Base-by-base conservation (phyloP, 2,329 filamentous ascomycete genomes). In the Epichloe baconii region DNA sequence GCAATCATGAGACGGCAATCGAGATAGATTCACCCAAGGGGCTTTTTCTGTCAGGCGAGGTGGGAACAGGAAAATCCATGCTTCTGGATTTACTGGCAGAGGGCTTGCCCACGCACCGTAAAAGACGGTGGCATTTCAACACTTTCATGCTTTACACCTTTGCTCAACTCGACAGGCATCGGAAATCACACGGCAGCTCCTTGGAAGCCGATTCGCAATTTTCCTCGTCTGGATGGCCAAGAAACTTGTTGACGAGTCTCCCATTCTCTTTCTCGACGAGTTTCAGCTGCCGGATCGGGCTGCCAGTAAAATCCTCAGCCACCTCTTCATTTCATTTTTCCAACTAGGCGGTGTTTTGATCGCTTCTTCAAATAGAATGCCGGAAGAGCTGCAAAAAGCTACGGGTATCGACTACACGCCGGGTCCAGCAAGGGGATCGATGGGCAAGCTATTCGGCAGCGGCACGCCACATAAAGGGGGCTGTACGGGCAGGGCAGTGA, bases 41-140 rank as follows among this genome's bases (percentile, higher is more conserved):
- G 0, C 68, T 93, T 15, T 82, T 91, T 61, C 73, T 93, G 0
- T 87, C 88, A 26, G 86, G 87, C 6, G 86, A 89, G 61, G 87
- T 93, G 2, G 87, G 87, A 11, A 88, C 85, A 0, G 86, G 87
- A 14, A 93, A 93, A 64, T 86, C 81, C 5, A 89, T 93, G 85
- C 75, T 93, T n/a, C 75, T 90, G 14, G 86, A 91, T 60, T 70
- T 93, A 0, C 79, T 93, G n/a, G 85, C 85, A 14, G 83, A 88
- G 48, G 85, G 83, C 48, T 68, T 93, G 4, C 87, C 87, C 1
- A 88, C 80, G 15, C 71, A 74, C 44, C 82, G 81, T 60, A 91
- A 91, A 69, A 74, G 77, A 58, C 73, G 86, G 53, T 89, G 84
- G 81, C 87, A 91, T 62, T 93, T 89, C 67, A 88, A 88, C 63